These are phyloP conservation scores for Amanita rubescens DNA, from an alignment of 768 basidiomycete species.

Conservation along the genomic window DNA sequence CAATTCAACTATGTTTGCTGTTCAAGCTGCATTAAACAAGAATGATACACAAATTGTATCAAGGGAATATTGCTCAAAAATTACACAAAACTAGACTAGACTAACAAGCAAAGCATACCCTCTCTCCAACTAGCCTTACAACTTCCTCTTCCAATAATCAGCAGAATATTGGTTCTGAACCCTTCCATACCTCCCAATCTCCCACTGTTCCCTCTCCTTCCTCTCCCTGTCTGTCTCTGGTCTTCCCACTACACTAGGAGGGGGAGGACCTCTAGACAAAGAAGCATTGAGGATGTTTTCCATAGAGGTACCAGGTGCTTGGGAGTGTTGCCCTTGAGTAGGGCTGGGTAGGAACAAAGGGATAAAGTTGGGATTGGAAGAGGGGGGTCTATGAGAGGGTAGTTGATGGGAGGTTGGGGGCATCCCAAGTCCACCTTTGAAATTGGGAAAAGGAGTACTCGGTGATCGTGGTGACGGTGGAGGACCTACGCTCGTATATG, in stretches of 20 bases:
- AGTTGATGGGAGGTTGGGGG: not conserved
- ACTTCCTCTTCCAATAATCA: not conserved
- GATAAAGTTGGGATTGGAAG: not conserved
- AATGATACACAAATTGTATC: no score
- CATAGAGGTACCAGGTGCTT: not conserved
- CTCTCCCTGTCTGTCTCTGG: not conserved
- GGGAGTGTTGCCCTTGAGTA: no score
- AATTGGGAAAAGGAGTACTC: not conserved
- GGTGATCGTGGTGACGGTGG: not conserved
- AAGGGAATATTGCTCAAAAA: no score
- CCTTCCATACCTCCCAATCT: conserved; percentile 1
- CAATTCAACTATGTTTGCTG: no score
- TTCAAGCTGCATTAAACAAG: no score
- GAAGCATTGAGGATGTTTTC: not conserved
- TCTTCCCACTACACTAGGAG: not conserved
- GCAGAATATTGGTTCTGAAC: not conserved
- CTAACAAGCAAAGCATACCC: no score
- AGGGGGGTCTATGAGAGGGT: not conserved
- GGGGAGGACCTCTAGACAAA: not conserved
- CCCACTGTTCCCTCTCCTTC: conserved; percentile 2
- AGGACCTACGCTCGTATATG: not conserved
- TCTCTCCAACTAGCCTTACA: no score
- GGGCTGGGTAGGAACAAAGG: not conserved
- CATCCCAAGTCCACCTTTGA: not conserved
- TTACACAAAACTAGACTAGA: no score